These are phyloP conservation scores for Moesziomyces globuligerus DNA, from an alignment of 1,284 basidiomycete species.

Conservation along the genomic window DNA sequence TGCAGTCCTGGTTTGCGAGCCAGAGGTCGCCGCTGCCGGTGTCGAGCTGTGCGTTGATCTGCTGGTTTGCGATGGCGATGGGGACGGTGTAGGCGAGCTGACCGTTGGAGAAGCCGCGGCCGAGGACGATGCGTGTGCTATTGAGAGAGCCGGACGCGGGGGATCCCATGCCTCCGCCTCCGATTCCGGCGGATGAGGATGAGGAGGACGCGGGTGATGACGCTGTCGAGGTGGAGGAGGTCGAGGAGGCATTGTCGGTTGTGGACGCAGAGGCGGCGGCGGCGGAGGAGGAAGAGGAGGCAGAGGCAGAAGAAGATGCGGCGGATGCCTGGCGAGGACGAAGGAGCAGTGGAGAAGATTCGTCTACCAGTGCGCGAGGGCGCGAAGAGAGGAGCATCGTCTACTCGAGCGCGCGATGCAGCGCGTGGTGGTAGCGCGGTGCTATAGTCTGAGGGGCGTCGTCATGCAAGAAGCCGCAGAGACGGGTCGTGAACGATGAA, in stretches of 20 bases:
- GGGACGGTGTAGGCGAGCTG: conserved; percentile 58
- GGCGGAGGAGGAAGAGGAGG: conserved; percentile 1
- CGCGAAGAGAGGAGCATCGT: conserved; percentile 1
- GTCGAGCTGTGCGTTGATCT: conserved; percentile 54
- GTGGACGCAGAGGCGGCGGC: conserved; percentile 1
- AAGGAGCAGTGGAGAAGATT: background rate
- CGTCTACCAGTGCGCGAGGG: conserved; percentile 8
- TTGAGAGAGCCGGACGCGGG: conserved; percentile 41
- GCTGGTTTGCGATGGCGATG: conserved; percentile 45
- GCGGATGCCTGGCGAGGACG: conserved; percentile 24
- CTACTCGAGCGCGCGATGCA: too few relatives aligned
- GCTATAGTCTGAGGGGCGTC: too few relatives aligned
- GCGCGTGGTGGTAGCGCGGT: too few relatives aligned
- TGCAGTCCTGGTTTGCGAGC: conserved; percentile 55
- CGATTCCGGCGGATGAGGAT: conserved; percentile 3
- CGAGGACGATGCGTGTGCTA: conserved; percentile 50
- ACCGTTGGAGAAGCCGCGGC: conserved; percentile 41
- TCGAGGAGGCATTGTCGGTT: background rate
- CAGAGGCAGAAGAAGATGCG: conserved; percentile 5
- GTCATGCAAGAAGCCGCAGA: too few relatives aligned
- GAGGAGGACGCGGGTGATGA: conserved; percentile 11
- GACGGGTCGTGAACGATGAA: too few relatives aligned
- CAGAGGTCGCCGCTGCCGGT: conserved; percentile 58
- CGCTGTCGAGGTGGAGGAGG: conserved; percentile 4
- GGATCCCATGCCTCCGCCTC: conserved; percentile 14